Percentiles rank a stretch among this genome's conserved stretches.
phyloP scores from a whole-genome alignment of 2,329 filamentous ascomycete genomes.

The Pseudogymnoascus sp. region DNA sequence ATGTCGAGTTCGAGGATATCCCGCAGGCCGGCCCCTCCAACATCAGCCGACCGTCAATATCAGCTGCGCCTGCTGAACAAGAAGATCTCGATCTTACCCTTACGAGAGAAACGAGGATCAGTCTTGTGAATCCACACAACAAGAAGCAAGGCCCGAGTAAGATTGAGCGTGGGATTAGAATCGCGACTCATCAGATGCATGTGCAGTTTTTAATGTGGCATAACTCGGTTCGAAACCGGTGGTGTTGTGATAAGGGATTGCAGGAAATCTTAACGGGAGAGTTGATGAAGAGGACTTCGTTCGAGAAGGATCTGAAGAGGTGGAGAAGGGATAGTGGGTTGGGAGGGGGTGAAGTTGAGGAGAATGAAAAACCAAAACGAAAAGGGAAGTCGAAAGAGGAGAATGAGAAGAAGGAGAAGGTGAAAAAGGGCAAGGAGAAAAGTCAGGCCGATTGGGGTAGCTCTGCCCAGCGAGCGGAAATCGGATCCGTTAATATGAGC shows the following conservation, averaged over 20 bases:
- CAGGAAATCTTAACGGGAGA: conserved; percentile 72
- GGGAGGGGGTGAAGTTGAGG: conserved; percentile 29
- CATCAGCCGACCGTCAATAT: conserved; percentile 32
- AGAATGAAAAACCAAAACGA: conserved; percentile 29
- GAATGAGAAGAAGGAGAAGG: conserved; percentile 28
- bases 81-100: conserved; percentile 72
- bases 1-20: conserved; percentile 58
- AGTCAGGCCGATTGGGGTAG: conserved; percentile 62
- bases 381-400: conserved; percentile 30
- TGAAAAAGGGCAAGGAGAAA: conserved; percentile 32
- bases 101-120: conserved; percentile 50
- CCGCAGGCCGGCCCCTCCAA: conserved; percentile 33
- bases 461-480: conserved; percentile 61
- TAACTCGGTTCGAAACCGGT: conserved; percentile 77
- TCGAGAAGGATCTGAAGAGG: conserved; percentile 58
- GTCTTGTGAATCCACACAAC: conserved; percentile 52
- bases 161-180: conserved; percentile 70
- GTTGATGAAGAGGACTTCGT: conserved; percentile 57
- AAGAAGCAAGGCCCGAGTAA: conserved; percentile 81
- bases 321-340: conserved; percentile 66
- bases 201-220: conserved; percentile 85
- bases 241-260: conserved; percentile 70
- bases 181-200: conserved; percentile 78
- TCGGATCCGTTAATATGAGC: conserved; percentile 68
- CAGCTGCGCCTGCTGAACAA: conserved; percentile 42